Base-by-base conservation (phyloP, 2,329 filamentous ascomycete species). In the Calonectria leucothoes region DNA sequence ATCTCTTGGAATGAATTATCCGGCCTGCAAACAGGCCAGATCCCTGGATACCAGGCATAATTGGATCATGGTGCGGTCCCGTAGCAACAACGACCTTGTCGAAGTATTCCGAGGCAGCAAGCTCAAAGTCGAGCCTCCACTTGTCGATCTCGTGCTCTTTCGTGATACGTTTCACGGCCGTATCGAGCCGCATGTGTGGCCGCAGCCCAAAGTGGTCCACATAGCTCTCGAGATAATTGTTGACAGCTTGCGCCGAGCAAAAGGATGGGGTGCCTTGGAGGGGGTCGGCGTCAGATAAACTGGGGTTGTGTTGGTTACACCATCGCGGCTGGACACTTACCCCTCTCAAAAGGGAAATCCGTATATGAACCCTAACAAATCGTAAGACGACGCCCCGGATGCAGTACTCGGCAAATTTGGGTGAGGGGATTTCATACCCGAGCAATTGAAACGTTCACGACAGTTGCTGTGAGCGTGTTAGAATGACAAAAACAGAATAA, bases 11-110 rank as follows among this genome's bases (percentile, higher is more conserved):
- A 51, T 81, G 80, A 8, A 80, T 52, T 8, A 81, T 49, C 42
- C 52, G 59, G 8, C 81, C 85, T 1, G 80, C 79, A 75, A 86
- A 88, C 2, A 71, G 31, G 4, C 80, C 70, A 7, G 73, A 65
- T 3, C 83, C 85, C 29, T 82, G 76, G 23, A 87, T 79, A 4
- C 77, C 69, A 0, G 86, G 87, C 77, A 85, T 83, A 4, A 82
- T 78, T 0, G 86, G 82, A 29, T 72, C 78, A 66, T 51, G 82
- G 80, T 77, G 86, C 78, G 73, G 85, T 76, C 72, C 85, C 71
- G 77, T 85, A 61, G 79, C 83, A 12, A 87, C 75, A 6, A 85
- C 80, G 5, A 87, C 81, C 75, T 85, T 86, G 74, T 87, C 85
- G 49, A 85, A 85, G 67, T 74, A 73, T 29, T 77, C 72, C 1